Evolutionary conservation across 1,284 basidiomycete species (phyloP).

Genomic region (Volvariella surrecta): DNA sequence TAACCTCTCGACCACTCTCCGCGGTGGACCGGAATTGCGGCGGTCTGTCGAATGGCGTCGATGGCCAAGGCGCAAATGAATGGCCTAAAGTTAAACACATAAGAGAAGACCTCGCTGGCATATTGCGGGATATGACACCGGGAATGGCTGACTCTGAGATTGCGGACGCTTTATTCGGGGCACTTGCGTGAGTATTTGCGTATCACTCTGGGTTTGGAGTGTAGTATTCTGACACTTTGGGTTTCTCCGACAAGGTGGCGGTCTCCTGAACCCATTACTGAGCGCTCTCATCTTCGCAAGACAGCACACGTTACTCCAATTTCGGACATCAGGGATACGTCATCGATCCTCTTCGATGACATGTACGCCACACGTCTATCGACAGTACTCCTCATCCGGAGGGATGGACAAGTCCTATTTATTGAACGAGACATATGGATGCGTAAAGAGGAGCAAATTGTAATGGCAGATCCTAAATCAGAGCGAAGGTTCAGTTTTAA

Average conservation of each 20-base stretch:
- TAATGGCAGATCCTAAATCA: conserved; percentile 30
- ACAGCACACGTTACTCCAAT: conserved; percentile 56
- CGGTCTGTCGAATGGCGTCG: conserved; percentile 67
- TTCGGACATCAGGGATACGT: conserved; percentile 16
- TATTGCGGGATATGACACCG: conserved; percentile 26
- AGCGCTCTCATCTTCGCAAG: conserved; percentile 45
- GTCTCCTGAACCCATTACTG: conserved; percentile 32
- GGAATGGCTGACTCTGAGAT: conserved; percentile 40
- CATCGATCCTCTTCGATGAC: conserved; percentile 9
- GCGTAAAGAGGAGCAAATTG: conserved; percentile 27
- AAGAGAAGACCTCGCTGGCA: conserved; percentile 30
- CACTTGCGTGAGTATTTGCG: conserved; percentile 51
- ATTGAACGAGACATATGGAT: conserved; percentile 66
- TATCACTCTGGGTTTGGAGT: not conserved
- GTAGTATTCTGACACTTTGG: conserved; percentile 17
- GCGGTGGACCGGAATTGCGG: conserved; percentile 39
- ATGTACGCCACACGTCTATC: conserved; percentile 66
- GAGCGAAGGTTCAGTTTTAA: conserved; percentile 48
- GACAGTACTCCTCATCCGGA: conserved; percentile 59
- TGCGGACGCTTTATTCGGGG: conserved; percentile 46
- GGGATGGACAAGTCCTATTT: conserved; percentile 53
- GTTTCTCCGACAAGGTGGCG: conserved; percentile 35
- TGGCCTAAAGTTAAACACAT: conserved; percentile 72
- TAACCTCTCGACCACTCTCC: conserved; percentile 44
- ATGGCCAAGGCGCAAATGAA: conserved; percentile 40